These are phyloP conservation scores for Colletotrichum tabaci DNA, from an alignment of 2,329 filamentous ascomycete genomes.

Conservation along the genomic window DNA sequence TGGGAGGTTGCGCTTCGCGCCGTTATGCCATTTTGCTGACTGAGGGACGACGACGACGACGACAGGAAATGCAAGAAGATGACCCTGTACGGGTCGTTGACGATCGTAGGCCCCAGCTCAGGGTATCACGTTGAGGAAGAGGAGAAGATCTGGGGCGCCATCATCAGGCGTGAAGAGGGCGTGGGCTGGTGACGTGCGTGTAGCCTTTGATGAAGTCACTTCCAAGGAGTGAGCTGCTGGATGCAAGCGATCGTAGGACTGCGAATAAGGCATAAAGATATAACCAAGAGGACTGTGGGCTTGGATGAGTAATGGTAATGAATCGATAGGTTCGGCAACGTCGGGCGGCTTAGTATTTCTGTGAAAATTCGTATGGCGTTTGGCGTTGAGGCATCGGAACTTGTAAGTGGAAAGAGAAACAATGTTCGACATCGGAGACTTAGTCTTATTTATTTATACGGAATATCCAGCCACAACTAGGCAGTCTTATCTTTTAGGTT, in stretches of 20 bases:
- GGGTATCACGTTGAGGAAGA: constrained; percentile 59
- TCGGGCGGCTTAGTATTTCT: background rate
- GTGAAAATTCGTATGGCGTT: background rate
- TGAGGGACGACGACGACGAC: background rate
- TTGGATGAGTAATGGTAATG: background rate
- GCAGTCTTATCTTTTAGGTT: background rate
- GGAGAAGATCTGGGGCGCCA: constrained; percentile 60
- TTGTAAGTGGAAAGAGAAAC: background rate
- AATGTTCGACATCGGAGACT: background rate
- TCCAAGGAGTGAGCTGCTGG: too few species aligned
- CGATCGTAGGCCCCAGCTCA: constrained; percentile 61
- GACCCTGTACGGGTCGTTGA: constrained; percentile 62
- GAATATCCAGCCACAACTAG: background rate
- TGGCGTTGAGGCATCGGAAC: background rate
- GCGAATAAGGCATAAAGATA: too few species aligned
- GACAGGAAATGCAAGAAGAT: constrained; percentile 59
- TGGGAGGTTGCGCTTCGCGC: background rate
- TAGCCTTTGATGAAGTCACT: background rate
- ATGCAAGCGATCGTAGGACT: background rate
- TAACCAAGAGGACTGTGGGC: background rate
- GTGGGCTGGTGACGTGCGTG: constrained; percentile 55
- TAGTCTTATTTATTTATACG: background rate
- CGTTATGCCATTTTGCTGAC: constrained; percentile 37
- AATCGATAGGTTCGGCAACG: background rate
- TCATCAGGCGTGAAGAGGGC: constrained; percentile 58